phyloP scores from a whole-genome alignment of 2,329 filamentous ascomycete species.

The Phyllosticta ampelicida region DNA sequence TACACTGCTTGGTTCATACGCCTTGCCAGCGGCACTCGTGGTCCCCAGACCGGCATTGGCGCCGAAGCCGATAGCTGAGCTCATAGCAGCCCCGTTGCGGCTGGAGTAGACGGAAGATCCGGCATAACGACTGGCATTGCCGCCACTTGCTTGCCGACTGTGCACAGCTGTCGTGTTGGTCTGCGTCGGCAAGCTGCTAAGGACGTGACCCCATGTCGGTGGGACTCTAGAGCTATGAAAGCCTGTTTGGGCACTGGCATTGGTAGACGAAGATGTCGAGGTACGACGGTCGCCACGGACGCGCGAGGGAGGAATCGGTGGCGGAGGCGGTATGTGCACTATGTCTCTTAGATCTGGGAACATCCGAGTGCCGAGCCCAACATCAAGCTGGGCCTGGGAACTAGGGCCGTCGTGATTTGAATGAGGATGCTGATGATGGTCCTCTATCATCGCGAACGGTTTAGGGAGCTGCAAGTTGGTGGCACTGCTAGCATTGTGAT shows the following conservation, averaged over 20 bases:
- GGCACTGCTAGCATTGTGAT: not conserved
- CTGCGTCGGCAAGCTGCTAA: not conserved
- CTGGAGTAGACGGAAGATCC: not conserved
- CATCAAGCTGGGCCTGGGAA: not conserved
- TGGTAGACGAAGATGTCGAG: slow-evolving; percentile 12
- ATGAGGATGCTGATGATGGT: not conserved
- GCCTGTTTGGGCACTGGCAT: slow-evolving; percentile 13
- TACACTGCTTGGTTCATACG: slow-evolving; percentile 19
- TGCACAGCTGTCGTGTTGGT: not conserved
- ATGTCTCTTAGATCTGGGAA: not conserved
- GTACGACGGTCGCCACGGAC: not conserved
- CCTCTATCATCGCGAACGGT: not conserved
- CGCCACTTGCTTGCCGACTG: not conserved
- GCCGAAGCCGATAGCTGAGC: not conserved
- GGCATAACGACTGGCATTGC: not conserved
- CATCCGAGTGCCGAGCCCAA: not conserved
- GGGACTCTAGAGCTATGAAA: slow-evolving; percentile 27
- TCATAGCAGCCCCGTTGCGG: not conserved
- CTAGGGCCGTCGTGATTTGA: not conserved
- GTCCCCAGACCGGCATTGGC: not conserved
- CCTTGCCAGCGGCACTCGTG: not conserved
- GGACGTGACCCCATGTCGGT: slow-evolving; percentile 27
- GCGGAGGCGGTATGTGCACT: not conserved
- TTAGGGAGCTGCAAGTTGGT: not conserved
- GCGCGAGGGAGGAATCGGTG: not conserved